These are phyloP conservation scores for Sclerotinia nivalis DNA, from an alignment of 2,329 filamentous ascomycete species.

Conservation along the genomic window DNA sequence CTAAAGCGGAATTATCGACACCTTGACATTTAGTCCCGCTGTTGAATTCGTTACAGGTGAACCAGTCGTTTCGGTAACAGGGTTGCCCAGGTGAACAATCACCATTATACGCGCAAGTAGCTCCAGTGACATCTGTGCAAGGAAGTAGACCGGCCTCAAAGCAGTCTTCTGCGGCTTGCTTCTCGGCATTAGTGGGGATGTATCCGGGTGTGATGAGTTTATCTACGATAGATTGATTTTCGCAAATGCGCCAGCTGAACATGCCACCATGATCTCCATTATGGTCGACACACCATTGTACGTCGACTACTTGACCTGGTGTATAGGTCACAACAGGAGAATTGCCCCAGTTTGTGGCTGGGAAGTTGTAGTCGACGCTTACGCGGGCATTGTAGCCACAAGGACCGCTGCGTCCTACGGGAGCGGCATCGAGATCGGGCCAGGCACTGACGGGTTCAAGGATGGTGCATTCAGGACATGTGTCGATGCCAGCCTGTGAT, in stretches of 20 bases:
- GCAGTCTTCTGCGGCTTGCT: slow-evolving; percentile 55
- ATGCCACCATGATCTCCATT: slow-evolving; percentile 59
- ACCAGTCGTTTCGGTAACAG: slow-evolving; percentile 56
- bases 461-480: slow-evolving; percentile 56
- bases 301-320: slow-evolving; percentile 49
- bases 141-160: slow-evolving; percentile 50
- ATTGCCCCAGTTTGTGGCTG: slow-evolving; percentile 45
- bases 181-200: slow-evolving; percentile 52
- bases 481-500: slow-evolving; percentile 44
- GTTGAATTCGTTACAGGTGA: slow-evolving; percentile 53
- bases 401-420: slow-evolving; percentile 51
- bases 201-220: slow-evolving; percentile 51
- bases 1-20: not conserved
- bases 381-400: slow-evolving; percentile 57
- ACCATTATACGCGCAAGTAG: slow-evolving; percentile 50
- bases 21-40: slow-evolving; percentile 39
- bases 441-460: slow-evolving; percentile 54
- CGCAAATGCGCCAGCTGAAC: slow-evolving; percentile 56
- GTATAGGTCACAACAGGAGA: slow-evolving; percentile 48
- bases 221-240: slow-evolving; percentile 52
- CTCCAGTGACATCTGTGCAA: slow-evolving; percentile 53
- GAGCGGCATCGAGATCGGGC: slow-evolving; percentile 50
- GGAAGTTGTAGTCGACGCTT: slow-evolving; percentile 45
- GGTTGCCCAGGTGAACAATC: slow-evolving; percentile 49
- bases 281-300: slow-evolving; percentile 57